Evolutionary conservation across 345 rosid genomes (phyloP), one percentile per base, ranked within the genome.

Genomic region (Mallotus nudiflorus): DNA sequence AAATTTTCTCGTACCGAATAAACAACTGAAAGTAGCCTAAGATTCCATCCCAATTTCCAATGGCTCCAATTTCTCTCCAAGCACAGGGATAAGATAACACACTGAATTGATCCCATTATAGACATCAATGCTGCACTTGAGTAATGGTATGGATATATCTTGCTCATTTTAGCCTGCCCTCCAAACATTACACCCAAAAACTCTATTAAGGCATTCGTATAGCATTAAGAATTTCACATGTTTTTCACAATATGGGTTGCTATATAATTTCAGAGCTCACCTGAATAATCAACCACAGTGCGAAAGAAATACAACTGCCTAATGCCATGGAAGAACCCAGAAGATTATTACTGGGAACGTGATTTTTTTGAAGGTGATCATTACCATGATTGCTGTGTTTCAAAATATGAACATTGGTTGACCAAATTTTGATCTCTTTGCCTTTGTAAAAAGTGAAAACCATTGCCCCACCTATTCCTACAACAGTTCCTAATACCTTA

Each of bases 31-130:
- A 62, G 52, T 5, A 78, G 73, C 37, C 82, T 62, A 5, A 78
- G 37, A 42, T 78, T 74, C 82, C 73, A 78, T 5, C 73, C 82
- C 6, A 78, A 60, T 39, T 74, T 73, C 82, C 82, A 74, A 6
- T 62, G 46, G 1, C 40, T 61, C 76, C 62, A 65, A 55, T 79
- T 74, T 57, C 61, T 79, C 14, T 71, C 73, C 11, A 27, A 24
- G 48, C 70, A 74, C 1, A 79, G 15, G 0, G 82, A 65, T 22
- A 61, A 74, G 28, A 56, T 9, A 29, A 59, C 42, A 20, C 60
- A 11, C 10, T 70, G 76, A 7, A 71, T 49, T 55, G 82, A 54
- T 31, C 66, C 73, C 62, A 69, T 62, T 11, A 39, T 19, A 3
- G 71, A 67, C 75, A 71, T 79, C 51, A 79, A 58, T 7, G 82